Evolutionary conservation across 345 rosid genomes (phyloP).

Genomic region (Gossypium anomalum): DNA sequence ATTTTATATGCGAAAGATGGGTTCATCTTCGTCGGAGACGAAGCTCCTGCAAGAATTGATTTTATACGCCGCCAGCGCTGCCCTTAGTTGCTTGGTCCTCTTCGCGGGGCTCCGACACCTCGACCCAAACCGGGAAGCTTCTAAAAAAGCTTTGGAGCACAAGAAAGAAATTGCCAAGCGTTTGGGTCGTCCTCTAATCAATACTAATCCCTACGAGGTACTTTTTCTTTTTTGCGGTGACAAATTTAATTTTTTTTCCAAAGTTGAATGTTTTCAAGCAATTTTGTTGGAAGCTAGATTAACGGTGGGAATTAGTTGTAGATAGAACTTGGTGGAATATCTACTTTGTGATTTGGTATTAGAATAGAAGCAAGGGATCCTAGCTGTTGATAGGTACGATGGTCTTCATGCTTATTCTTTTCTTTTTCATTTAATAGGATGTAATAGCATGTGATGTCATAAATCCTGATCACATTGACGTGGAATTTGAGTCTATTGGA

Average conservation of each 20-base stretch:
- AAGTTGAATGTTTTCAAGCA: neutral
- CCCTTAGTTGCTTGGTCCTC: neutral
- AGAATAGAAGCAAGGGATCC: too few species aligned
- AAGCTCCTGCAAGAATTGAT: neutral
- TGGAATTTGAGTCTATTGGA: slow-evolving; percentile 87
- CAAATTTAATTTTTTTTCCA: neutral
- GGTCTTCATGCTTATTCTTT: neutral
- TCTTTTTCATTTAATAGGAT: slow-evolving; percentile 46
- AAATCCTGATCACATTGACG: slow-evolving; percentile 90
- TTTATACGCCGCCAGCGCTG: neutral
- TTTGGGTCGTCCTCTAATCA: neutral
- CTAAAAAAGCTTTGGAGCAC: neutral
- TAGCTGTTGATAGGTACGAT: neutral
- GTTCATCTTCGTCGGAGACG: slow-evolving; percentile 7
- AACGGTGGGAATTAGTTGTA: neutral
- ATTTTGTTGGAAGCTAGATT: neutral
- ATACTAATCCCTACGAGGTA: neutral
- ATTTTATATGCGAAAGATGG: neutral
- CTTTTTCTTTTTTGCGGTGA: neutral
- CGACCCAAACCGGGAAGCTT: neutral
- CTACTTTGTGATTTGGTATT: neutral
- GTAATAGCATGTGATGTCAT: slow-evolving; percentile 95
- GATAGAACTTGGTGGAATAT: neutral
- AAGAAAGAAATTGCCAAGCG: neutral
- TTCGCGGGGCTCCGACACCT: neutral